Percentiles rank a stretch among this genome's conserved stretches.
phyloP scores from a whole-genome alignment of 1,139 yeast species.

The Sugiyamaella pinicola region DNA sequence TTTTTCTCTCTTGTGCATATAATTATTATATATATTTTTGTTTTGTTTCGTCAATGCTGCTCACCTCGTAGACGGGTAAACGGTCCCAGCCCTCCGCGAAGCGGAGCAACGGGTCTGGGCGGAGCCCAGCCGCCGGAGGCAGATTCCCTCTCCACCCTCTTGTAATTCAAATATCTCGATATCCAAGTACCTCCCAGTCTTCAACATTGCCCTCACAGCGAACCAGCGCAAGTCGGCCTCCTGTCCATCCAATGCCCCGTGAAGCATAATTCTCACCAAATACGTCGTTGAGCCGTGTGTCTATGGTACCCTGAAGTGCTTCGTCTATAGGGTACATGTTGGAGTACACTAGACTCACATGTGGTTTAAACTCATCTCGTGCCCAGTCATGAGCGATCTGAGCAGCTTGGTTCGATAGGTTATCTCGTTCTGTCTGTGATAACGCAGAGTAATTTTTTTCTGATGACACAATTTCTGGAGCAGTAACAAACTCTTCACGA shows the following conservation, averaged over 20 bases:
- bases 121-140: too few relatives aligned
- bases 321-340: constrained; percentile 67
- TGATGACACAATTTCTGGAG: constrained; percentile 40
- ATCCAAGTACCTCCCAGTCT: constrained; percentile 71
- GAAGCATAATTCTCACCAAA: constrained; percentile 54
- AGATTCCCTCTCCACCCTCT: too few relatives aligned
- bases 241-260: constrained; percentile 56
- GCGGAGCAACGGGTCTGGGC: too few relatives aligned
- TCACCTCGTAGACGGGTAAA: too few relatives aligned
- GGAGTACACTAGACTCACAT: constrained; percentile 71
- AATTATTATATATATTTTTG: constrained; percentile 5
- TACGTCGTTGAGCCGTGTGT: constrained; percentile 69
- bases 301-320: constrained; percentile 67
- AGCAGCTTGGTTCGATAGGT: constrained; percentile 34
- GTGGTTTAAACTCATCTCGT: constrained; percentile 63
- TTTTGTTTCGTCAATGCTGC: neutral
- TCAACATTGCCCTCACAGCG: constrained; percentile 73
- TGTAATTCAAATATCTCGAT: constrained; percentile 32
- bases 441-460: constrained; percentile 35
- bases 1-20: constrained; percentile 5
- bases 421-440: constrained; percentile 34
- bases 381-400: constrained; percentile 55
- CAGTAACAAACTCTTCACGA: constrained; percentile 63
- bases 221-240: constrained; percentile 70
- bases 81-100: too few relatives aligned